phyloP scores from a whole-genome alignment of 192 early-diverging fungal species.

The Coemansia sp. region DNA sequence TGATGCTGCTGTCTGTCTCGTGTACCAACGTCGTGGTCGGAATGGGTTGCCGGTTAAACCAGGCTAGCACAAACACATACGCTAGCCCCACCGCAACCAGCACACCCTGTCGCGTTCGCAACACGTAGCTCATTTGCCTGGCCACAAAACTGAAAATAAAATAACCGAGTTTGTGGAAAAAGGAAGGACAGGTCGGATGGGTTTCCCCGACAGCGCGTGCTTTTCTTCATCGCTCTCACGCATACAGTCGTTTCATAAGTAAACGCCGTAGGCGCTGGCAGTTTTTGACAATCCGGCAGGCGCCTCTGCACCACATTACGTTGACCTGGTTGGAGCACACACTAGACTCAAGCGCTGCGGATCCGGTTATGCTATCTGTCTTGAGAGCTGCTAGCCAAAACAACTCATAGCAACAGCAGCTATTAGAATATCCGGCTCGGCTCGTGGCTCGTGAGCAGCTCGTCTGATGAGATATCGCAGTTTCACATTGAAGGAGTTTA shows the following conservation, averaged over 20 bases:
- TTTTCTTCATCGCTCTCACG: not conserved
- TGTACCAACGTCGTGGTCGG: slow-evolving; percentile 47
- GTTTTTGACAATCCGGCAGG: not conserved
- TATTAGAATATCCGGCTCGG: too few relatives aligned
- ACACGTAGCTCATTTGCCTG: slow-evolving; percentile 27
- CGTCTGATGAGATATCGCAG: too few relatives aligned
- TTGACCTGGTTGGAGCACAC: not conserved
- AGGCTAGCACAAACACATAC: slow-evolving; percentile 48
- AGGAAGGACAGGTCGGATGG: not conserved
- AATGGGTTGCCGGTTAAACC: slow-evolving; percentile 54
- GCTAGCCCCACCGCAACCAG: slow-evolving; percentile 42
- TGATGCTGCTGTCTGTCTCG: slow-evolving; percentile 27
- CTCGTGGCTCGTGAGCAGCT: too few relatives aligned
- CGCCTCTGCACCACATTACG: not conserved
- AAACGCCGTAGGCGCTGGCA: not conserved
- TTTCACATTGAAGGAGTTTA: too few relatives aligned
- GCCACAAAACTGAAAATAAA: not conserved
- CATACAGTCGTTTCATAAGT: not conserved
- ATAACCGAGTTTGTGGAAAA: not conserved
- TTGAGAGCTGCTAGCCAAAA: too few relatives aligned
- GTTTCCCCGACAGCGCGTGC: not conserved
- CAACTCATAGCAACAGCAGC: too few relatives aligned
- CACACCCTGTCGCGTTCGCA: slow-evolving; percentile 47
- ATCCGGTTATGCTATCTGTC: not conserved
- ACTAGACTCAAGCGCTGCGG: not conserved